Base-by-base conservation (phyloP, 2,329 filamentous ascomycete species). In the Aspergillus sp. region DNA sequence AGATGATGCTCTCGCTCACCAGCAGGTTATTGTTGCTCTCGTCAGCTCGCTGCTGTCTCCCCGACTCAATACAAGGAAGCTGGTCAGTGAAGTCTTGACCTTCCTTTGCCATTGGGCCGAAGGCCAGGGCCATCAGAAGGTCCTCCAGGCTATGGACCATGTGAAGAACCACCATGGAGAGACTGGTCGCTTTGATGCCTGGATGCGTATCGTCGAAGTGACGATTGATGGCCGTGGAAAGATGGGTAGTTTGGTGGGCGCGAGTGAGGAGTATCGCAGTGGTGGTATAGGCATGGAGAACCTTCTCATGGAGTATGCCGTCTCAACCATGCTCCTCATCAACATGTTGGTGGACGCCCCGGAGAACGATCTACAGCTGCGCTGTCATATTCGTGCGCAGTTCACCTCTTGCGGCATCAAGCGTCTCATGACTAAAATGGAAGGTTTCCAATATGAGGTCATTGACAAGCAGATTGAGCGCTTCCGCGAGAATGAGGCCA, bases 221-320 rank as follows among this genome's bases (percentile, higher is more conserved):
- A 98, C 94, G 1, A 88, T 97, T 65, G 95, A 98, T 77, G 95
- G 95, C 41, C 90, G 95, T 72, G 95, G 95, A 70, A 99, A 98
- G 84, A 97, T 99, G 92, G 95, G 95, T 70, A 97, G 93, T 79
- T 82, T 98, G 69, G 95, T 99, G 28, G 95, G 95, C 66, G 95
- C 95, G 32, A 97, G 92, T 72, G 95, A 98, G 71, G 95, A 99
- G 80, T 89, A 97, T 61, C 90, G 95, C 68, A 97, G 91, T 70
- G 95, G 95, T 66, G 95, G 95, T 65, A 96, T 97, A 72, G 95
- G 95, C 75, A 97, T 98, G 89, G 95, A 99, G 84, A 98, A 98
- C 77, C 82, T 97, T 71, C 85, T 99, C 57, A 98, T 99, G 95
- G 95, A 99, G 84, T 99, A 99, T 73, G 94, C 93, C 41, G 91